A percentile compares a stretch with the other conserved stretches of the same genome.
Conservation (phyloP, 108 stramenopile species). For the Skeletonema potamos region DNA sequence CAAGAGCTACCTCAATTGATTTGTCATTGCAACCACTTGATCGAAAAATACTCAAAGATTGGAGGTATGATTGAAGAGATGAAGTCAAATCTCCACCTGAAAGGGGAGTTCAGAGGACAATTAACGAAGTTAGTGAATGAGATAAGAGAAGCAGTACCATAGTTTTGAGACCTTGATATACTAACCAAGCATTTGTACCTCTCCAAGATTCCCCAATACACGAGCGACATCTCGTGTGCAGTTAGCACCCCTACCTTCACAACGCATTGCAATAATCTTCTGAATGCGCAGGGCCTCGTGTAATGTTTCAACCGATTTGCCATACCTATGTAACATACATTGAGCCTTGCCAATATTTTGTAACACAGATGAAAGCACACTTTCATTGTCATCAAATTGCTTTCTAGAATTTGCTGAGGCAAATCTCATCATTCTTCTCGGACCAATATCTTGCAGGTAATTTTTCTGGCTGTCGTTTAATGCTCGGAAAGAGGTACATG, state of each 20-base stretch:
- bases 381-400: conserved; percentile 17
- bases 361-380: conserved; percentile 31
- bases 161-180: not conserved
- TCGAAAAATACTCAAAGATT: conserved; percentile 32
- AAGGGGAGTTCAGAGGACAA: not conserved
- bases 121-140: not conserved
- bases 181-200: conserved; percentile 30
- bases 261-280: conserved; percentile 28
- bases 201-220: conserved; percentile 44
- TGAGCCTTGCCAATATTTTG: conserved; percentile 44
- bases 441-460: conserved; percentile 11
- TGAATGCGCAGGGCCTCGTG: conserved; percentile 44
- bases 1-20: conserved; percentile 42
- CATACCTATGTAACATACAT: conserved; percentile 42
- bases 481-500: conserved; percentile 30
- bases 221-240: conserved; percentile 34
- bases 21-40: not conserved
- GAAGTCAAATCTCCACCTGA: conserved; percentile 42
- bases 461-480: conserved; percentile 18
- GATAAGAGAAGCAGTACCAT: not conserved
- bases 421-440: conserved; percentile 22
- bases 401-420: conserved; percentile 1
- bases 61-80: conserved; percentile 24
- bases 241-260: not conserved
- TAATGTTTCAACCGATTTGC: conserved; percentile 42